phyloP scores from a whole-genome alignment of 768 basidiomycete genomes.

The Epithele typhae region DNA sequence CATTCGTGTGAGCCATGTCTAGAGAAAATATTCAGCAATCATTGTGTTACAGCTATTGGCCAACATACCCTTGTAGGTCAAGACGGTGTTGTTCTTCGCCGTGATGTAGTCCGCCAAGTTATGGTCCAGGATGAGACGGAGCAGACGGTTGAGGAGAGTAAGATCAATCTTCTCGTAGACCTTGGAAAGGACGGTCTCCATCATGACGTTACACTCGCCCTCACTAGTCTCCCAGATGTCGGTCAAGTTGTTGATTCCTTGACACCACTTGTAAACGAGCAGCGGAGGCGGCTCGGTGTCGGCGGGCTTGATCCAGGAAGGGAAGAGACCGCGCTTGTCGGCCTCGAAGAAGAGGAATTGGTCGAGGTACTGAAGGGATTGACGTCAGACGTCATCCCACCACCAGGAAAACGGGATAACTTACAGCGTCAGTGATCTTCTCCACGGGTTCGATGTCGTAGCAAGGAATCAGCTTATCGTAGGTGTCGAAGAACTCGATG shows the following conservation, averaged over 20 bases:
- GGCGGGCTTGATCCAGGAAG: conserved; percentile 98
- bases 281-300: conserved; percentile 96
- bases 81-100: conserved; percentile 94
- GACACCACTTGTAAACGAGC: conserved; percentile 99
- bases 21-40: not conserved
- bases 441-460: conserved; percentile 99
- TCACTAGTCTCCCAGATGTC: conserved; percentile 99
- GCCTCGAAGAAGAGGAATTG: conserved; percentile 99
- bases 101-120: conserved; percentile 99
- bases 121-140: conserved; percentile 96
- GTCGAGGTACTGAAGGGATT: conserved; percentile 69
- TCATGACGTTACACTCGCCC: conserved; percentile 96
- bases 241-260: conserved; percentile 97
- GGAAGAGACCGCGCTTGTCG: conserved; percentile 97
- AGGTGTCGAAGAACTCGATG: conserved; percentile 95
- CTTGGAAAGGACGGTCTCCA: conserved; percentile 97
- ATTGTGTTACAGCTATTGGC: no score
- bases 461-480: conserved; percentile 97
- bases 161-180: conserved; percentile 99
- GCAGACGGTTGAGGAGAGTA: conserved; percentile 90
- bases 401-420: conserved; percentile 19
- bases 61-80: conserved; percentile 82
- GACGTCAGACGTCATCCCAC: no score
- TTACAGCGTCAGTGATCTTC: conserved; percentile 96
- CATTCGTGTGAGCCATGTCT: conserved; percentile 98